Conservation (phyloP, 176 grass and related monocot genomes). For the Oryza punctata region DNA sequence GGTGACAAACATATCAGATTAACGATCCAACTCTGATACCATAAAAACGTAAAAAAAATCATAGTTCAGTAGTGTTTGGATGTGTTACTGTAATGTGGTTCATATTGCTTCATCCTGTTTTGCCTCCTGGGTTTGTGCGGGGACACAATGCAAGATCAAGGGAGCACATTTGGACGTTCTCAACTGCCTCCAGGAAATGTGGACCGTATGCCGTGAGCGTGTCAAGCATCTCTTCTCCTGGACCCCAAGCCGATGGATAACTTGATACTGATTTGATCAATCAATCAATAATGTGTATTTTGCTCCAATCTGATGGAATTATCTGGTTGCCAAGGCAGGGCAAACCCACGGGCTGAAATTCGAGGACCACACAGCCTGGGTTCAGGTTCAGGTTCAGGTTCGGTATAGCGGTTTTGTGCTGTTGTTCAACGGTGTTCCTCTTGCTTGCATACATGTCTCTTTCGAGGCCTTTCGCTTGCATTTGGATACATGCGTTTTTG, state of each 20-base stretch:
- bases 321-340: slow-evolving; percentile 18
- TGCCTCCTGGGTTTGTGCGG: slow-evolving; percentile 21
- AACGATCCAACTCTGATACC: not conserved
- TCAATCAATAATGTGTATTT: not conserved
- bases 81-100: too few relatives aligned
- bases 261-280: slow-evolving; percentile 1
- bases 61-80: too few relatives aligned
- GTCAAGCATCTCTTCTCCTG: not conserved
- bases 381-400: too few relatives aligned
- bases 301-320: not conserved
- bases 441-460: not conserved
- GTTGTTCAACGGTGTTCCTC: not conserved
- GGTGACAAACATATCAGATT: too few relatives aligned
- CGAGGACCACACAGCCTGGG: not conserved
- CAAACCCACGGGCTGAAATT: not conserved
- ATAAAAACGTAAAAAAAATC: not conserved
- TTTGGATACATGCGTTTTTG: not conserved
- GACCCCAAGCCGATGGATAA: not conserved
- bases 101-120: not conserved
- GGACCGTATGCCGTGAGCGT: slow-evolving; percentile 37
- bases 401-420: not conserved
- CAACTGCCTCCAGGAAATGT: slow-evolving; percentile 24
- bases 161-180: not conserved
- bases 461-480: not conserved
- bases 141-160: not conserved